These are phyloP conservation scores for Tulasnella sp. DNA, from an alignment of 768 basidiomycete genomes.

Conservation along the genomic window DNA sequence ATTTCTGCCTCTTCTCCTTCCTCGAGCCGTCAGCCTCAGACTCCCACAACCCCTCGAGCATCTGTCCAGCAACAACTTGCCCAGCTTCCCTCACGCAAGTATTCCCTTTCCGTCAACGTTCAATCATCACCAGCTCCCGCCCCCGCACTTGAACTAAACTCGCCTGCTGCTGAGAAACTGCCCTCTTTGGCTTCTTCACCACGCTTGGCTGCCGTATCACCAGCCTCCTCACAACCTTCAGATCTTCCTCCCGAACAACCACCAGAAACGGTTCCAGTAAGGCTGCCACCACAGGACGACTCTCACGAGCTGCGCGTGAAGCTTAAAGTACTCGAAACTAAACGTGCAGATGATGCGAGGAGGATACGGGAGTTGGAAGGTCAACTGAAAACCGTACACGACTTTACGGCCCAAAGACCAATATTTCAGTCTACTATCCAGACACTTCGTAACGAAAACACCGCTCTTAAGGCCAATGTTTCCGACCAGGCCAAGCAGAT, in stretches of 20 bases:
- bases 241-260: not conserved
- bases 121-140: not conserved
- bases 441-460: constrained; percentile 74
- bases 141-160: constrained; percentile 12
- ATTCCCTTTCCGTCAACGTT: not conserved
- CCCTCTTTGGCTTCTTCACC: constrained; percentile 15
- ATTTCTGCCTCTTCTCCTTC: constrained; percentile 15
- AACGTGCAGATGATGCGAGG: constrained; percentile 81
- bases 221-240: not conserved
- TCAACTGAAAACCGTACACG: constrained; percentile 77
- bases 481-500: constrained; percentile 69
- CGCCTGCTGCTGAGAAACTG: constrained; percentile 8
- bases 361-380: constrained; percentile 80
- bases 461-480: constrained; percentile 67
- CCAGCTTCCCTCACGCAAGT: constrained; percentile 19
- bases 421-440: constrained; percentile 88
- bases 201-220: not conserved
- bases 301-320: constrained; percentile 79
- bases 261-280: not conserved
- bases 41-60: constrained; percentile 40
- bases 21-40: not conserved
- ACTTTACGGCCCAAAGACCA: constrained; percentile 77
- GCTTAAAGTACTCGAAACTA: constrained; percentile 77
- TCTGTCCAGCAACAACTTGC: constrained; percentile 39
- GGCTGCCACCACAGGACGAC: constrained; percentile 41